phyloP scores from a whole-genome alignment of 768 basidiomycete genomes.

The Trichaptum fuscoviolaceum region DNA sequence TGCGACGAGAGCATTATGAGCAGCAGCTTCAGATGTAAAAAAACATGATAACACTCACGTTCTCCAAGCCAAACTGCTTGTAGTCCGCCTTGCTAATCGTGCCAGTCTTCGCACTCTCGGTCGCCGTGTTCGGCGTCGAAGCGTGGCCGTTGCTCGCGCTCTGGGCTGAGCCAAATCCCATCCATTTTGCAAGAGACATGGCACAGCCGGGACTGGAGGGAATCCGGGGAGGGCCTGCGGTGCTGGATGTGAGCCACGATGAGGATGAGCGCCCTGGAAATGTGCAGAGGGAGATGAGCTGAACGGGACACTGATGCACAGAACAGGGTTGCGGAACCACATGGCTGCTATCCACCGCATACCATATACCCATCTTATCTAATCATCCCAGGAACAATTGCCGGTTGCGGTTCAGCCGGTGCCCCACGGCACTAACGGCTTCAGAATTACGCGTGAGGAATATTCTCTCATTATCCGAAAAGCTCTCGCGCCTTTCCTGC shows the following conservation, averaged over 20 bases:
- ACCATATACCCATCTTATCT: not conserved
- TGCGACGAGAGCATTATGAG: not conserved
- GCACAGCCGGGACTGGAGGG: slow-evolving; percentile 9
- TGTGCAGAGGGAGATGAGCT: slow-evolving; percentile 10
- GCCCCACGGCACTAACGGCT: not conserved
- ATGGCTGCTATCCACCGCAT: not conserved
- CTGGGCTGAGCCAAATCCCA: slow-evolving; percentile 26
- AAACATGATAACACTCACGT: slow-evolving; percentile 50
- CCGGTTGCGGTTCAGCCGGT: not conserved
- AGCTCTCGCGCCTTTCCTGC: not conserved
- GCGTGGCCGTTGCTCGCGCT: slow-evolving; percentile 14
- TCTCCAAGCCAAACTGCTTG: slow-evolving; percentile 95
- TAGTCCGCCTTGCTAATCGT: slow-evolving; percentile 54
- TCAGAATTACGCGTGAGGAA: not conserved
- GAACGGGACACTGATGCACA: not conserved
- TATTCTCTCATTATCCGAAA: not conserved
- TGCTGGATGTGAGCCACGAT: slow-evolving; percentile 13
- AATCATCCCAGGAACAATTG: not conserved
- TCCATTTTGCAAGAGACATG: slow-evolving; percentile 37
- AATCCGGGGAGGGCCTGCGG: slow-evolving; percentile 11
- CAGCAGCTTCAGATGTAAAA: slow-evolving; percentile 4
- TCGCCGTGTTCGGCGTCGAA: slow-evolving; percentile 26
- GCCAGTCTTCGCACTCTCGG: slow-evolving; percentile 18
- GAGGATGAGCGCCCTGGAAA: slow-evolving; percentile 16
- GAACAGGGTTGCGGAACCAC: not conserved